Conservation (phyloP, 495 filamentous ascomycete species). For the Daldinia decipiens region DNA sequence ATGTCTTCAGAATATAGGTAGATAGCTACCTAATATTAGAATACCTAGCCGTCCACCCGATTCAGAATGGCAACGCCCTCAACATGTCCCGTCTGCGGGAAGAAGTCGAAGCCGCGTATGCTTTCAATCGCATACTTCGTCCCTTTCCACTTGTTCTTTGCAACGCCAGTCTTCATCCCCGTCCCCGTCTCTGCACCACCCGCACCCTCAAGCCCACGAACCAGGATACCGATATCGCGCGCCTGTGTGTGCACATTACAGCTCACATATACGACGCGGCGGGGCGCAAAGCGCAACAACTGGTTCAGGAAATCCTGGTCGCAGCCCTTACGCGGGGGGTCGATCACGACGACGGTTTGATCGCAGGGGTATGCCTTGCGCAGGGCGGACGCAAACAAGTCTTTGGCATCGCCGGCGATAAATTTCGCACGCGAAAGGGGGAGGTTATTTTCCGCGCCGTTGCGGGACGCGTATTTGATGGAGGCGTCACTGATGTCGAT, state of each 20-base stretch:
- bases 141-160: slow-evolving; percentile 42
- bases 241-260: slow-evolving; percentile 99
- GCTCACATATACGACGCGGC: slow-evolving; percentile 88
- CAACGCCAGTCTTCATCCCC: too few species aligned
- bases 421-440: slow-evolving; percentile 69
- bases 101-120: slow-evolving; percentile 94
- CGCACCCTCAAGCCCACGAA: slow-evolving; percentile 63
- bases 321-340: slow-evolving; percentile 95
- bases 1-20: not conserved
- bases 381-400: slow-evolving; percentile 77
- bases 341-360: slow-evolving; percentile 89
- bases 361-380: slow-evolving; percentile 73
- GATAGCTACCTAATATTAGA: not conserved
- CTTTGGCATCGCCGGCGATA: slow-evolving; percentile 82
- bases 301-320: slow-evolving; percentile 85
- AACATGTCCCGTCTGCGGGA: slow-evolving; percentile 96
- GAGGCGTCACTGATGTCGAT: slow-evolving; percentile 70
- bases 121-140: slow-evolving; percentile 88
- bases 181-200: too few species aligned
- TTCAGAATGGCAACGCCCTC: slow-evolving; percentile 90
- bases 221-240: slow-evolving; percentile 85
- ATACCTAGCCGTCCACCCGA: slow-evolving; percentile 50
- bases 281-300: slow-evolving; percentile 77
- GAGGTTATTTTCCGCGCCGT: slow-evolving; percentile 82
- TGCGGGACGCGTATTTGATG: slow-evolving; percentile 77